Conservation (phyloP, 345 rosid genomes). For the Euphorbia pulcherrima region DNA sequence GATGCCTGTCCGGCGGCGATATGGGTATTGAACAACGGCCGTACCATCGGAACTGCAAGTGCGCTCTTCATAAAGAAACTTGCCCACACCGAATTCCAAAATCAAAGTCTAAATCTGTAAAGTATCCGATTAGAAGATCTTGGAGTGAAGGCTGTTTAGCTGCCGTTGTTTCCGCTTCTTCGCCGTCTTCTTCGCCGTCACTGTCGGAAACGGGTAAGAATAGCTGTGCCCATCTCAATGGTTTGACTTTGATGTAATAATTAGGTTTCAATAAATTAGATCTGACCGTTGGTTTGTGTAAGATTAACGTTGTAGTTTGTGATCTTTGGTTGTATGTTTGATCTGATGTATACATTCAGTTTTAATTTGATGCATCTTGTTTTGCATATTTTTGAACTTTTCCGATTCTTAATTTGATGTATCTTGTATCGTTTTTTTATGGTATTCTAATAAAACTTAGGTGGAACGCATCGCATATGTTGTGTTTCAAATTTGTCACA, state of each 20-base stretch:
- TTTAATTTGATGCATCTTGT: too few species aligned
- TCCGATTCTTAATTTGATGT: too few species aligned
- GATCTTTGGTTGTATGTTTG: too few species aligned
- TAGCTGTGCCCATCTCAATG: neutral
- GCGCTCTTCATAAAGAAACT: conserved; percentile 46
- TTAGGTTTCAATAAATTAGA: too few species aligned
- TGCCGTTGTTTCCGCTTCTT: conserved; percentile 21
- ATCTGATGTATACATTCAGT: too few species aligned
- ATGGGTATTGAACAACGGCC: conserved; percentile 51
- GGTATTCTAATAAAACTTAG: too few species aligned
- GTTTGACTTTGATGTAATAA: neutral
- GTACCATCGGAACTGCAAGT: conserved; percentile 58
- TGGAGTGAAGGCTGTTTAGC: conserved; percentile 64
- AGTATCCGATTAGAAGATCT: conserved; percentile 52
- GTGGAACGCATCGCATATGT: too few species aligned
- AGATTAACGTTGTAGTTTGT: too few species aligned
- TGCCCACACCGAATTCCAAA: conserved; percentile 25
- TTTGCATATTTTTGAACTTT: too few species aligned
- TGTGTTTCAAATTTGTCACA: too few species aligned
- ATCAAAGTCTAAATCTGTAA: conserved; percentile 29
- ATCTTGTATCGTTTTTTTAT: too few species aligned
- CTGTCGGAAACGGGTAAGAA: neutral
- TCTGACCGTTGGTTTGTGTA: too few species aligned
- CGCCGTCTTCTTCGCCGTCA: conserved; percentile 45
- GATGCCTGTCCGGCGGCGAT: conserved; percentile 49